Conservation (phyloP, 495 filamentous ascomycete species). For the Sphaerosporella brunnea region DNA sequence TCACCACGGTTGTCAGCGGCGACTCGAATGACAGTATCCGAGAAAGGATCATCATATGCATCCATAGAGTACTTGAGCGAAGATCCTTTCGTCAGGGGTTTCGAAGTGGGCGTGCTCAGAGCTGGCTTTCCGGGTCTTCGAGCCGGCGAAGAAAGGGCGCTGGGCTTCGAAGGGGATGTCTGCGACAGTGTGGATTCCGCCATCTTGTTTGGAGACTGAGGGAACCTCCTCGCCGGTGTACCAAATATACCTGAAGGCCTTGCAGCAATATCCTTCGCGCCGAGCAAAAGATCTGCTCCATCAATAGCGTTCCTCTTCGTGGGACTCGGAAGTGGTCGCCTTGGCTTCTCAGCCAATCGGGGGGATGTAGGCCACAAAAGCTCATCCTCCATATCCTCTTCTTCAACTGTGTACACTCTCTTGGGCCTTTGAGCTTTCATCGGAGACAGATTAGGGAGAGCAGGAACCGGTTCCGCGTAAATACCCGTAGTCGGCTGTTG, state of each 20-base stretch:
- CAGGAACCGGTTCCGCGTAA: conserved; percentile 10
- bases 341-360: conserved; percentile 14
- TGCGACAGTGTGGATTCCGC: neutral
- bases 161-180: neutral
- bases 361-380: conserved; percentile 12
- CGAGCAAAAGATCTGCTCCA: conserved; percentile 2
- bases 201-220: conserved; percentile 12
- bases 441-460: conserved; percentile 19
- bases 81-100: neutral
- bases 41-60: neutral
- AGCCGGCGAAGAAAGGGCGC: neutral
- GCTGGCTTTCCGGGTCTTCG: neutral
- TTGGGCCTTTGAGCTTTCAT: conserved; percentile 12
- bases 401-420: conserved; percentile 1
- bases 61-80: conserved; percentile 6
- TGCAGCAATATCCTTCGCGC: neutral
- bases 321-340: conserved; percentile 7
- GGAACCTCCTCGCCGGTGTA: conserved; percentile 19
- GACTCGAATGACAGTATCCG: neutral
- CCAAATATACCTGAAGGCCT: conserved; percentile 11
- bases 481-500: conserved; percentile 16
- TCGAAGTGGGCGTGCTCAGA: neutral
- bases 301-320: conserved; percentile 1
- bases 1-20: neutral
- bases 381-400: conserved; percentile 19